Evolutionary conservation across 768 basidiomycete species (phyloP).

Genomic region (Phanerochaete carnosa): DNA sequence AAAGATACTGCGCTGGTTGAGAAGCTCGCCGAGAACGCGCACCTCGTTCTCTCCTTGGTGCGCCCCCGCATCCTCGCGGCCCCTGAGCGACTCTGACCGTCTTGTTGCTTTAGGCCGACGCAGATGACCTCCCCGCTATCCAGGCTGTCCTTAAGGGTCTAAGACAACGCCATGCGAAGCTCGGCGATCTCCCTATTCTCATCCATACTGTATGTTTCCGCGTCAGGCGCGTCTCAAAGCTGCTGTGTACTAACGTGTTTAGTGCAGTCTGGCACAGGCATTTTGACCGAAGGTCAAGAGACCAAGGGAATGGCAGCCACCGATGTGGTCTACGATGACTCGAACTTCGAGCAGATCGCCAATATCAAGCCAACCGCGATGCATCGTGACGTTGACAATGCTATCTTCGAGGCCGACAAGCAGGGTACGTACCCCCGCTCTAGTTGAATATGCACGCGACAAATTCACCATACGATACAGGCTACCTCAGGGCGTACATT

Average conservation of each 20-base stretch:
- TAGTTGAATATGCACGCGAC: background rate
- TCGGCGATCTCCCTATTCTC: conserved; percentile 41
- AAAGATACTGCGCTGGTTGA: conserved; percentile 36
- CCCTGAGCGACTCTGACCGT: background rate
- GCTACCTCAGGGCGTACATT: conserved; percentile 50
- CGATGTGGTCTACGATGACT: conserved; percentile 41
- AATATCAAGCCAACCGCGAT: conserved; percentile 36
- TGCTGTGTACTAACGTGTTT: background rate
- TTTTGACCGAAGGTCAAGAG: conserved; percentile 41
- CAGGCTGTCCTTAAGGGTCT: conserved; percentile 49
- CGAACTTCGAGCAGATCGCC: conserved; percentile 39
- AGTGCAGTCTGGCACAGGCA: background rate
- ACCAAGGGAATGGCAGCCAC: conserved; percentile 33
- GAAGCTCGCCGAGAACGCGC: conserved; percentile 37
- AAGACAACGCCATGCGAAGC: conserved; percentile 42
- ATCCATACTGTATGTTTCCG: conserved; percentile 48
- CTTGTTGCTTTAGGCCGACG: conserved; percentile 32
- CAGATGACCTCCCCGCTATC: conserved; percentile 43
- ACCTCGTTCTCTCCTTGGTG: conserved; percentile 29
- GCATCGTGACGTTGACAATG: conserved; percentile 49
- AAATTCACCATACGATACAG: conserved; percentile 19
- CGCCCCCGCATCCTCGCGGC: background rate
- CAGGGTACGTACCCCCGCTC: conserved; percentile 32
- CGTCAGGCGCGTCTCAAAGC: conserved; percentile 16
- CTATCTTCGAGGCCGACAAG: conserved; percentile 42